Percentiles rank a stretch among this genome's conserved stretches.
Evolutionary conservation across 1,284 basidiomycete species (phyloP).

Genomic region (Gomphus bonarii): DNA sequence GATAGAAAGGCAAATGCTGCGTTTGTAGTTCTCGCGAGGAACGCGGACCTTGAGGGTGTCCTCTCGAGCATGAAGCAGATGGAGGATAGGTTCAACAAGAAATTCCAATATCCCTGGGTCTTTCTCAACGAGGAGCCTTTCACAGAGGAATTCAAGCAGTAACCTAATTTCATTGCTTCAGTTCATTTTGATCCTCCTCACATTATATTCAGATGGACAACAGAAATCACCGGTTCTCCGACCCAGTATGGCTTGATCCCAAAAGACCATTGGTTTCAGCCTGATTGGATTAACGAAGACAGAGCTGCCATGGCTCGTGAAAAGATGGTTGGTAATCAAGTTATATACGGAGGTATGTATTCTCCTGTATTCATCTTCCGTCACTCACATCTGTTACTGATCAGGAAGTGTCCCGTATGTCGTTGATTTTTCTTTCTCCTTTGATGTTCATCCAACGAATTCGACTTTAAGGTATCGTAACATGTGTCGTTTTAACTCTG

Average conservation of each 20-base stretch:
- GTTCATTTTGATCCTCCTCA: not conserved
- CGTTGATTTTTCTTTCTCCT: constrained; percentile 19
- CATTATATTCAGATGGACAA: constrained; percentile 41
- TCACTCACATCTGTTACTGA: not conserved
- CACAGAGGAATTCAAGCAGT: constrained; percentile 69
- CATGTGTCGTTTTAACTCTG: constrained; percentile 93
- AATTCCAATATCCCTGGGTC: constrained; percentile 78
- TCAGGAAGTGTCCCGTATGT: constrained; percentile 53
- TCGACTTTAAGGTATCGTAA: constrained; percentile 53
- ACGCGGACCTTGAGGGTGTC: constrained; percentile 68
- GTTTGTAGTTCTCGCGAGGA: constrained; percentile 81
- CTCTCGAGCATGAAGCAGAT: constrained; percentile 67
- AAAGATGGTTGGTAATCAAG: constrained; percentile 68
- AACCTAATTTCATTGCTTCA: constrained; percentile 13
- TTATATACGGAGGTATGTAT: constrained; percentile 76
- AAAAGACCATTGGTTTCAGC: constrained; percentile 77
- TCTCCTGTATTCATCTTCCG: not conserved
- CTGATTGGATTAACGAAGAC: constrained; percentile 73
- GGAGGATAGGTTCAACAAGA: constrained; percentile 79
- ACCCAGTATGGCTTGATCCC: constrained; percentile 81
- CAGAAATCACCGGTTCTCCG: constrained; percentile 52
- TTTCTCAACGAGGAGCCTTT: constrained; percentile 82
- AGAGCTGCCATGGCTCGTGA: constrained; percentile 65
- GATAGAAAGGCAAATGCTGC: constrained; percentile 69
- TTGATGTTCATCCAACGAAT: not conserved